Evolutionary conservation across 441 rosid genomes (phyloP).

Genomic region (Arabidopsis lyrata): DNA sequence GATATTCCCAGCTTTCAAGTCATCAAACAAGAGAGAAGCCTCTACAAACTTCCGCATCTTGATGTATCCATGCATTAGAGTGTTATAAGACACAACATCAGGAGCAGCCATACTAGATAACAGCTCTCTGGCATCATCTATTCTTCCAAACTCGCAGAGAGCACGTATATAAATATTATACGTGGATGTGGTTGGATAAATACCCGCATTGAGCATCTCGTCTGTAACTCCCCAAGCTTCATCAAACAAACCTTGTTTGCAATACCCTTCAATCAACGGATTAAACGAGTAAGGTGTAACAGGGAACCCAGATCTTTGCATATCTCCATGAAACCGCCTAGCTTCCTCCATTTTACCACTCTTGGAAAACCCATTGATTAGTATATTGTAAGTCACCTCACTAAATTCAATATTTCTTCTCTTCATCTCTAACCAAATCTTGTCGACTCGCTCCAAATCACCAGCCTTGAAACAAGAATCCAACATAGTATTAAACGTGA

Average conservation of each 20-base stretch:
- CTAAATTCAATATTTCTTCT: slow-evolving; percentile 42
- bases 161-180: slow-evolving; percentile 59
- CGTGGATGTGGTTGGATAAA: slow-evolving; percentile 51
- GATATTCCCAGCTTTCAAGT: slow-evolving; percentile 53
- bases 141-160: slow-evolving; percentile 58
- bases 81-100: slow-evolving; percentile 73
- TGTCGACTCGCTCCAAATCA: slow-evolving; percentile 51
- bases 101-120: slow-evolving; percentile 59
- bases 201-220: slow-evolving; percentile 61
- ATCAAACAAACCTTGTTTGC: slow-evolving; percentile 54
- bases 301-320: slow-evolving; percentile 59
- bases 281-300: slow-evolving; percentile 61
- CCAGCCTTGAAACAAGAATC: slow-evolving; percentile 68
- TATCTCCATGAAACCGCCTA: slow-evolving; percentile 53
- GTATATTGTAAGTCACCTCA: slow-evolving; percentile 66
- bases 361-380: slow-evolving; percentile 67
- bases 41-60: slow-evolving; percentile 58
- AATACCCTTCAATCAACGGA: slow-evolving; percentile 68
- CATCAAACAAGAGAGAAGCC: slow-evolving; percentile 68
- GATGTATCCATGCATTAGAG: slow-evolving; percentile 68
- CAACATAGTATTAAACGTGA: slow-evolving; percentile 66
- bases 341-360: slow-evolving; percentile 60
- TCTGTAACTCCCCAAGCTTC: slow-evolving; percentile 58
- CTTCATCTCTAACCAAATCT: slow-evolving; percentile 62
- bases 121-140: slow-evolving; percentile 58